Percentiles rank a stretch among this genome's conserved stretches.
Conservation (phyloP, 179 eudicot species). For the Nepenthes alata region DNA sequence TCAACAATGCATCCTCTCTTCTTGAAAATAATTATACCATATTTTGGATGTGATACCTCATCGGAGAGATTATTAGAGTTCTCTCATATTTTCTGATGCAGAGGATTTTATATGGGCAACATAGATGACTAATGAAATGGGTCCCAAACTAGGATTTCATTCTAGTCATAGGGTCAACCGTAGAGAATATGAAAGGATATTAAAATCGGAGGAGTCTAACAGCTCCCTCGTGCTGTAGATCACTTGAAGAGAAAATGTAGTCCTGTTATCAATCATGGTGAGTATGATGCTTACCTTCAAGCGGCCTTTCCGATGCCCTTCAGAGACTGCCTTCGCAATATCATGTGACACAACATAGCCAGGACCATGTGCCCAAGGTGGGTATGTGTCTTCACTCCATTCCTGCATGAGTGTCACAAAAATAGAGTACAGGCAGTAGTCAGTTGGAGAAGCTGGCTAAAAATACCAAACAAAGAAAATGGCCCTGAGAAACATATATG, state of each 20-base stretch:
- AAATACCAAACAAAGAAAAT: too few species aligned
- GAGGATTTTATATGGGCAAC: too few species aligned
- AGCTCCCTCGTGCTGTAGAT: too few species aligned
- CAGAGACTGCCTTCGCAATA: slow-evolving; percentile 51
- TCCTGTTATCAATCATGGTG: neutral
- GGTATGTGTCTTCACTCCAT: slow-evolving; percentile 77
- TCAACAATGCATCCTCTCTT: neutral
- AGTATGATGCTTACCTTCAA: slow-evolving; percentile 43
- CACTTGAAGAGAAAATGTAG: neutral
- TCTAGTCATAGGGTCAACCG: too few species aligned
- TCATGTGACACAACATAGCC: slow-evolving; percentile 79
- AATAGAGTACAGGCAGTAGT: neutral
- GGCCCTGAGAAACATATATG: too few species aligned
- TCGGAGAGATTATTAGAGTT: too few species aligned
- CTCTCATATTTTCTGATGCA: too few species aligned
- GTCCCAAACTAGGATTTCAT: too few species aligned
- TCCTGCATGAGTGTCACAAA: slow-evolving; percentile 33
- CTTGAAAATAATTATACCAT: neutral
- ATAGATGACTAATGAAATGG: too few species aligned
- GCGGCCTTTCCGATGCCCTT: slow-evolving; percentile 40
- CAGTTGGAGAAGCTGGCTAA: neutral
- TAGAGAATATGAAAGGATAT: too few species aligned
- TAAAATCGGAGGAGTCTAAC: too few species aligned
- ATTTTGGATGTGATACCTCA: too few species aligned
- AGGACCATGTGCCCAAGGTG: slow-evolving; percentile 97